A percentile compares a stretch with the other conserved stretches of the same genome.
These are phyloP conservation scores for Thalia dealbata DNA, from an alignment of 176 grass and related monocot species.

Conservation along the genomic window DNA sequence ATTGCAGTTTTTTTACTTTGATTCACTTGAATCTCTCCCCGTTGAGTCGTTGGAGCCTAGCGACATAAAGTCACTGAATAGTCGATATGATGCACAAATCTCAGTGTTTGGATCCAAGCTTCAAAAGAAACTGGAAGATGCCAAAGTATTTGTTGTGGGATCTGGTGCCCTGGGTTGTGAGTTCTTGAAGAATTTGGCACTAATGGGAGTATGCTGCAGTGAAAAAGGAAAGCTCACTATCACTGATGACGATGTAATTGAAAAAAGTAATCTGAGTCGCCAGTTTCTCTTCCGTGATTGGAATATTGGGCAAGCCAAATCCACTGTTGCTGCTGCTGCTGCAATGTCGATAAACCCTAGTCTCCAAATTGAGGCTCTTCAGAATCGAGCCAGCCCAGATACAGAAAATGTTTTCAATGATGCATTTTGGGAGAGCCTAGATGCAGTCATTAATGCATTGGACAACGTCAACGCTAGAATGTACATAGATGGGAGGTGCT, in stretches of 20 bases:
- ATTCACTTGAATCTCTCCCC: conserved; percentile 87
- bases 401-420: conserved; percentile 89
- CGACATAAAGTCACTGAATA: conserved; percentile 51
- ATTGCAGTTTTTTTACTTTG: conserved; percentile 94
- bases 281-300: conserved; percentile 96
- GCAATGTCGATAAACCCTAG: conserved; percentile 59
- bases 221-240: conserved; percentile 53
- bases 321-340: conserved; percentile 74
- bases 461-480: conserved; percentile 88
- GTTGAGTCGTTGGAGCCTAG: conserved; percentile 54
- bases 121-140: conserved; percentile 66
- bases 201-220: conserved; percentile 83
- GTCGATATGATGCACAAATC: conserved; percentile 78
- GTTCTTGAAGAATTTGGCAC: conserved; percentile 77
- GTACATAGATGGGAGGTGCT: conserved; percentile 82
- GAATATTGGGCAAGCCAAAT: conserved; percentile 93
- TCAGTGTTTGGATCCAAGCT: conserved; percentile 74
- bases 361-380: conserved; percentile 65
- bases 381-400: conserved; percentile 85
- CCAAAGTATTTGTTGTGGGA: conserved; percentile 84
- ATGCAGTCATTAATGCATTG: conserved; percentile 71
- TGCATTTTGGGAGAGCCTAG: conserved; percentile 76
- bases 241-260: conserved; percentile 95
- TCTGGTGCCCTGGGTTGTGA: conserved; percentile 89
- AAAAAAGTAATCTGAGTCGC: conserved; percentile 94